Conservation (phyloP, 169 alveolate genomes). For the Prorocentrum cordatum region DNA sequence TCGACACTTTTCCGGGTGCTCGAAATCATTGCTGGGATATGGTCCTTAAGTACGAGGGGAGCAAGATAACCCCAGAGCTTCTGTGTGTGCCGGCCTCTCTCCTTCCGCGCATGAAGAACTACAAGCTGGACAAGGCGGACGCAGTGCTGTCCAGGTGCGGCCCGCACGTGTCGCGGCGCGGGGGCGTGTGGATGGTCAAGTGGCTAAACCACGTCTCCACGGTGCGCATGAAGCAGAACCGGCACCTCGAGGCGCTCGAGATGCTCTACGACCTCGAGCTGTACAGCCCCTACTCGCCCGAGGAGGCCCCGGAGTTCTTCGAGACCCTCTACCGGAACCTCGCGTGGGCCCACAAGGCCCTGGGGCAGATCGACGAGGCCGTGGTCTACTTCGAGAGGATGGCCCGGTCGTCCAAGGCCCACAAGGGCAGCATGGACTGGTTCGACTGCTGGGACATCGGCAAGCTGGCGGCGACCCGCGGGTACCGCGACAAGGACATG, state of each 20-base stretch:
- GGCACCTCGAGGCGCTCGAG: constrained; percentile 38
- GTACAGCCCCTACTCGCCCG: constrained; percentile 49
- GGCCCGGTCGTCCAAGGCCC: too few relatives aligned
- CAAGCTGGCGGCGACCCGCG: constrained; percentile 19
- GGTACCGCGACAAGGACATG: not conserved
- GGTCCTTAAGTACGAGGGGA: too few relatives aligned
- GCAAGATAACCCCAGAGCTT: too few relatives aligned
- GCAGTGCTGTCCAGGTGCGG: constrained; percentile 51
- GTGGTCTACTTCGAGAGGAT: constrained; percentile 27
- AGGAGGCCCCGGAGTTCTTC: constrained; percentile 54
- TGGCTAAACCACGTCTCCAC: constrained; percentile 66
- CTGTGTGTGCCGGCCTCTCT: too few relatives aligned
- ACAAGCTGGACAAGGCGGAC: constrained; percentile 65
- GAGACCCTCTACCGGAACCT: constrained; percentile 46
- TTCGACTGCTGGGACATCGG: constrained; percentile 65
- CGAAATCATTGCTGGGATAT: too few relatives aligned
- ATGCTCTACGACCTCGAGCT: constrained; percentile 57
- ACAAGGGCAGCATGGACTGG: constrained; percentile 51
- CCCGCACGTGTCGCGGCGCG: constrained; percentile 30
- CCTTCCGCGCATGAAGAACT: constrained; percentile 66
- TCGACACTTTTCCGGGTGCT: too few relatives aligned
- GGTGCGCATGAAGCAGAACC: constrained; percentile 69
- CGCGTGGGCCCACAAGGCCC: constrained; percentile 53
- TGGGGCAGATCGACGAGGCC: constrained; percentile 51
- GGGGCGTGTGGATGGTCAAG: constrained; percentile 67